phyloP scores from a whole-genome alignment of 2,329 filamentous ascomycete genomes.

The Exophiala sideris region DNA sequence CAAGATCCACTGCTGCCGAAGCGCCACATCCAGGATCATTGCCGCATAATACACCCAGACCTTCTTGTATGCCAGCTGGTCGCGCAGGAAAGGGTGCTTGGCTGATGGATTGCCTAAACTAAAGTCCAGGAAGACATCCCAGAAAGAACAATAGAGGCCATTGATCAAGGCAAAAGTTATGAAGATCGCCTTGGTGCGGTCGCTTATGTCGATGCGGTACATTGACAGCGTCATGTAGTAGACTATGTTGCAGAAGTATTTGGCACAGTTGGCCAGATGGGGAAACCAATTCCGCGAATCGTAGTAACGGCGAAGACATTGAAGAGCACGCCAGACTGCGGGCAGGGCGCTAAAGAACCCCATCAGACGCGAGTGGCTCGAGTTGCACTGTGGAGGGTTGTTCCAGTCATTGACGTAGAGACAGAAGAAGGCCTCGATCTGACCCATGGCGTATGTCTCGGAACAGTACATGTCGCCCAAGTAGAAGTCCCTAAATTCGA shows the following conservation, averaged over 20 bases:
- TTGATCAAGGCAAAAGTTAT: conserved; percentile 80
- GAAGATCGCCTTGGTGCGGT: conserved; percentile 65
- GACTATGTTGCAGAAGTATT: conserved; percentile 81
- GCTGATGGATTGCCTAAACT: conserved; percentile 77
- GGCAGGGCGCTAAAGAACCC: conserved; percentile 84
- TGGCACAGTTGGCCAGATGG: conserved; percentile 86
- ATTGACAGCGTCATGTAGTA: conserved; percentile 75
- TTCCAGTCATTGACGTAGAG: conserved; percentile 79
- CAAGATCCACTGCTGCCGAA: conserved; percentile 92
- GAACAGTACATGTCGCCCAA: conserved; percentile 98
- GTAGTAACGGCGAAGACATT: conserved; percentile 83
- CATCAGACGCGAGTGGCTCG: conserved; percentile 73
- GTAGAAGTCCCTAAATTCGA: conserved; percentile 97
- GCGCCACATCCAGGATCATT: conserved; percentile 76
- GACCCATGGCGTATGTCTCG: conserved; percentile 83
- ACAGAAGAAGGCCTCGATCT: conserved; percentile 91
- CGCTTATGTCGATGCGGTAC: conserved; percentile 67
- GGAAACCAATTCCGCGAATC: conserved; percentile 87
- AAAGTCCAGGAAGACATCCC: conserved; percentile 97
- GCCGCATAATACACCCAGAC: conserved; percentile 82
- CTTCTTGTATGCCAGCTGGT: conserved; percentile 74
- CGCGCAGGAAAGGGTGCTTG: conserved; percentile 65
- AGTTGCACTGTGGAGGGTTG: conserved; percentile 75
- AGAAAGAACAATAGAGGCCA: conserved; percentile 77
- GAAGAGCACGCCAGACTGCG: conserved; percentile 83